Evolutionary conservation across 2,329 filamentous ascomycete genomes (phyloP), one percentile per base, ranked within the genome.

Genomic region (Monilinia vaccinii-corymbosi): DNA sequence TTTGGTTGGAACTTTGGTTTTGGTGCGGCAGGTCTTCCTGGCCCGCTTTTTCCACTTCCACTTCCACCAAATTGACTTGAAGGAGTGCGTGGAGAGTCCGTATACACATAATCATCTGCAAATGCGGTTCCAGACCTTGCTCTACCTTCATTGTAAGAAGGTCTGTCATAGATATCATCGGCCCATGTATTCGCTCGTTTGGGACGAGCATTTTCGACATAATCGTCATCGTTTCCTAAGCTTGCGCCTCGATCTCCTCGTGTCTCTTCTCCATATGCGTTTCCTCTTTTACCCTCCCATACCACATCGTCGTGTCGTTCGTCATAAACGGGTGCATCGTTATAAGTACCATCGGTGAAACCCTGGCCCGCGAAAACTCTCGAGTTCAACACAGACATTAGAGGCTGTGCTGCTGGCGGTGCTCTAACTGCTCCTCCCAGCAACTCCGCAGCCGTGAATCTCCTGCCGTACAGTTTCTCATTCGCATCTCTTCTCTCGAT

Each of bases 401-500:
- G 82, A 14, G 93, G 89, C 48, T 89, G 88, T 2, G 94, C 90
- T 61, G 89, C 87, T 0, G 88, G 84, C 1, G 94, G 93, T 1
- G 91, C 84, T 46, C 85, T 81, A 44, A 97, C 83, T 38, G 81
- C 80, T 38, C 94, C 94, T 60, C 82, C 84, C 42, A 99, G 82
- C 48, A 99, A 82, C 72, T 96, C 88, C 64, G 81, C 78, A 16
- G 94, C 94, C 10, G 89, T 91, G 73, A 89, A 82, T 63, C 88
- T 84, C 61, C 87, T 84, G 63, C 90, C 89, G 74, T 99, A 99
- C 63, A 99, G 82, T 76, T 96, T 96, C 76, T 96, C 89, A 72
- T 99, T 99, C 68, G 94, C 94, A 75, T 99, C 94, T 76, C 91
- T 88, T 65, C 94, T 85, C 77, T 99, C 94, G 64, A 97, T 89